These are phyloP conservation scores for Megacollybia marginata DNA, from an alignment of 768 basidiomycete species.

Conservation along the genomic window DNA sequence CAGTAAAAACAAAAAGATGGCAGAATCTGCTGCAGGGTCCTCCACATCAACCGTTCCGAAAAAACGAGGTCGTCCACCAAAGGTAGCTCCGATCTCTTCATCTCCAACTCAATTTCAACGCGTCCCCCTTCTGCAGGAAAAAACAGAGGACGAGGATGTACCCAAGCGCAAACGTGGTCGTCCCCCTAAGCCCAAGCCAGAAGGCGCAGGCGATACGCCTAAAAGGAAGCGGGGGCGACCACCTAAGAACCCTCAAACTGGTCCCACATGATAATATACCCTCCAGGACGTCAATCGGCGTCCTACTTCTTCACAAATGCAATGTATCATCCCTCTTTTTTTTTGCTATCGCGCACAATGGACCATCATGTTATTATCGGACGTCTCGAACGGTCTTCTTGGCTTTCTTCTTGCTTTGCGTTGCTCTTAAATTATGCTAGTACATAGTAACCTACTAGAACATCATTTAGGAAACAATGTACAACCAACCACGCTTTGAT, in stretches of 20 bases:
- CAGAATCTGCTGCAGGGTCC: slow-evolving; percentile 23
- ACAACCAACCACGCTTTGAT: neutral
- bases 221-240: slow-evolving; percentile 75
- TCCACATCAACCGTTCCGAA: slow-evolving; percentile 29
- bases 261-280: too few species aligned
- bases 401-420: neutral
- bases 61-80: slow-evolving; percentile 66
- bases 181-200: slow-evolving; percentile 60
- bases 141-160: slow-evolving; percentile 22
- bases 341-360: too few species aligned
- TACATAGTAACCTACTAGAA: neutral
- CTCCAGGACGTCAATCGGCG: too few species aligned
- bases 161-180: slow-evolving; percentile 68
- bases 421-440: neutral
- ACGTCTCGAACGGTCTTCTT: slow-evolving; percentile 6
- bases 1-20: slow-evolving; percentile 64
- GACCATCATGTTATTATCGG: slow-evolving; percentile 11
- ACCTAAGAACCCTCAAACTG: slow-evolving; percentile 36
- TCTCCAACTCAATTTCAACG: neutral
- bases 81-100: slow-evolving; percentile 30
- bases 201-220: slow-evolving; percentile 38
- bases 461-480: neutral
- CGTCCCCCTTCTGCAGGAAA: slow-evolving; percentile 11
- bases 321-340: too few species aligned
- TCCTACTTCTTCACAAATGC: too few species aligned